Evolutionary conservation across 108 stramenopile genomes (phyloP), one percentile per base, ranked within the genome.

Genomic region (Nitzschia inconspicua): DNA sequence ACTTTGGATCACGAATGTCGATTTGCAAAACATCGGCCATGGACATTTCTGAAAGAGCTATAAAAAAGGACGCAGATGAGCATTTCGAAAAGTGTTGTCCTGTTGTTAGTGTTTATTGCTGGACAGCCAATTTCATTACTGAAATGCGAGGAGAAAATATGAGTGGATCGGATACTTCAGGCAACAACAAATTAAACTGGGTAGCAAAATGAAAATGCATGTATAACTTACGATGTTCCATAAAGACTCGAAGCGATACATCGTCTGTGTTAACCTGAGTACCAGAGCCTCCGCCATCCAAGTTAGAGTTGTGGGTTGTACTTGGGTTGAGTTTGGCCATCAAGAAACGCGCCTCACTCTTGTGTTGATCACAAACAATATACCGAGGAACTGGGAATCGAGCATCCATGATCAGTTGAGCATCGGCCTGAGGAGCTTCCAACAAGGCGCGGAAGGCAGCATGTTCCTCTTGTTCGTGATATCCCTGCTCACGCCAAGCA

Each of bases 351-450:
- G 96, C 96, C 68, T 98, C 97, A 23, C 83, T 86, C 74, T 99
- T 98, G 78, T 98, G 94, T 79, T 98, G 97, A 80, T 99, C 99
- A 63, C 96, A 97, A 39, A 98, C 95, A 72, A 99, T 98, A 82
- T 97, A 99, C 37, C 98, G 85, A 10, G 97, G 97, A 25, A 98
- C 92, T 19, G 95, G 96, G 67, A 97, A 98, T 18, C 97, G 95
- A 65, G 83, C 79, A 70, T 96, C 95, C 97, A 99, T 99, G 58
- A 98, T 97, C 46, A 84, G 59, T 74, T 97, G 96, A 2, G 98
- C 98, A 75, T 99, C 99, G 11, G 87, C 80, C 65, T 96, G 93
- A 20, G 98, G 98, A 13, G 97, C 96, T 47, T 95, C 88, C 44
- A 99, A 62, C 65, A 99, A 76, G 47, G 80, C 52, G 26, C 91